Evolutionary conservation across 192 early-diverging fungal species (phyloP).

Genomic region (Spinellus fusiger): DNA sequence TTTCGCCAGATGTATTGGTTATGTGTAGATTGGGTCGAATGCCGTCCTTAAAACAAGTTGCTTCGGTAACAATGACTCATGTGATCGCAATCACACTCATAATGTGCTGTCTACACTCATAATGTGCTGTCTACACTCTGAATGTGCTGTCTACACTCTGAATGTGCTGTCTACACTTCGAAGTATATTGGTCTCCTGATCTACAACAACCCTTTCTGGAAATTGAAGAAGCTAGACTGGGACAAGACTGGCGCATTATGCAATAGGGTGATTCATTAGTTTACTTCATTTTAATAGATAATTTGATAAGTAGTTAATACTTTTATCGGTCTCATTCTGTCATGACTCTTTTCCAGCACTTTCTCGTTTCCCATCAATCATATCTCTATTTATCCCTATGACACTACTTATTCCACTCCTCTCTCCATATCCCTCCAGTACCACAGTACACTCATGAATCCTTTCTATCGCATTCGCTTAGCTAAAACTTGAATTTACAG

Average conservation of each 20-base stretch:
- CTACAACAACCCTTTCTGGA: constrained; percentile 6
- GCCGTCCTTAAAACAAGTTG: no score
- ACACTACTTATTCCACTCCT: background rate
- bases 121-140: background rate
- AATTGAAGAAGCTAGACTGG: background rate
- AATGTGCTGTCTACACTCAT: background rate
- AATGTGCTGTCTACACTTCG: constrained; percentile 7
- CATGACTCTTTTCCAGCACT: background rate
- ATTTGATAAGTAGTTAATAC: background rate
- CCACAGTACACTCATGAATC: background rate
- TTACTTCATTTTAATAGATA: background rate
- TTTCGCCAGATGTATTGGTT: no score
- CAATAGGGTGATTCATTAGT: background rate
- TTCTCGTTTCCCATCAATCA: background rate
- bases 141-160: background rate
- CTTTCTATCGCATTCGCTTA: constrained; percentile 5
- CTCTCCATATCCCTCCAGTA: background rate
- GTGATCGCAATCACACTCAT: no score
- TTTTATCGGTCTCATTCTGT: background rate
- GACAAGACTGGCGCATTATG: background rate
- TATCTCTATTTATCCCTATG: background rate
- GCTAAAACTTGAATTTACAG: background rate
- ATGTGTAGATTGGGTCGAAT: no score
- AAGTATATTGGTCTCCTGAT: constrained; percentile 8
- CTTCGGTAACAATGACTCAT: no score